Evolutionary conservation across 352 stramenopile genomes (phyloP), one percentile per base, ranked within the genome.

Genomic region (Phytophthora crassamura): DNA sequence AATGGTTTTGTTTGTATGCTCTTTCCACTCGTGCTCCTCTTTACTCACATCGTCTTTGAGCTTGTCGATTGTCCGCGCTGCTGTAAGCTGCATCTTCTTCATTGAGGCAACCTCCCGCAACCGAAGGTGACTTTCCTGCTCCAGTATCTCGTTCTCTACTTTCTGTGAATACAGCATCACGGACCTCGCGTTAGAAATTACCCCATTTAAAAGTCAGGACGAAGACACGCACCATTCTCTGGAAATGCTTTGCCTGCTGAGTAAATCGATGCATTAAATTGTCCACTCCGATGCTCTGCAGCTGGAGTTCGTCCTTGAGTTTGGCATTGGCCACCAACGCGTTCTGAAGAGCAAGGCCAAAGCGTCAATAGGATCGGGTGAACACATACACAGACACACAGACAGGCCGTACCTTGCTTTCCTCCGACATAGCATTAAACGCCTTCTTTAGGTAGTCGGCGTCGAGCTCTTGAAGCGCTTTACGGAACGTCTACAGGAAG

Each of bases 211-310:
- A n/a, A n/a, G n/a, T n/a, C n/a, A n/a, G n/a, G n/a, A n/a, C n/a
- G n/a, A n/a, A n/a, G 43, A 28, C 25, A 28, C 49, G 25, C 28
- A 89, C 84, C 84, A 93, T 90, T 55, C 78, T 81, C 48, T 87
- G 80, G 41, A 84, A 90, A 61, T 89, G 75, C 18, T 80, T 82
- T 28, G 78, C 77, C 53, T 91, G 84, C 30, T 88, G 64, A 8
- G 71, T 88, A 62, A 91, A 91, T 30, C 81, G 78, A 46, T 89
- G 77, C 81, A 93, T 91, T 63, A 93, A 73, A 49, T 90, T 93
- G 60, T 93, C 84, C 8, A 93, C 82, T 5, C 84, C 84, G 20
- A 91, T 90, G 61, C 84, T 91, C 43, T 91, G 84, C 16, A 93
- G 67, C 54, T 89, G 80, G 1, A 93, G 64, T 51, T 93, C 84